Base-by-base conservation (phyloP, 176 grass and related monocot genomes). In the Carex pumila region DNA sequence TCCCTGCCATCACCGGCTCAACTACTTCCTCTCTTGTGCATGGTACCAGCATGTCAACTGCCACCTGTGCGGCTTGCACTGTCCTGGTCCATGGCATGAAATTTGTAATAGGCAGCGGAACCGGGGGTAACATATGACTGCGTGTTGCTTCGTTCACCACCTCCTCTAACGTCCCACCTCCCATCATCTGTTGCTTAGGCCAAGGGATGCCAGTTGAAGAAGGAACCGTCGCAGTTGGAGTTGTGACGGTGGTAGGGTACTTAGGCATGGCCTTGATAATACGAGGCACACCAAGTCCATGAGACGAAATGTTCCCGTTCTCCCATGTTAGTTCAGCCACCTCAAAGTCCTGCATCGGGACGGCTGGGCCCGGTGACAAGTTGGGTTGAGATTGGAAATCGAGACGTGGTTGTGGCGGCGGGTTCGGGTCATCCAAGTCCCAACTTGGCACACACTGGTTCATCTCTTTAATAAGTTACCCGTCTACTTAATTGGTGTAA, bases 251-350 rank as follows among this genome's bases (percentile, higher is more conserved):
- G 32, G 67, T 25, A 25, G 80, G 72, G 67, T 84, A 84, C 78
- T 87, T 90, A 18, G 81, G 68, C 66, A 43, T 37, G 17, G 86
- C 70, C 14, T 89, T 88, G 78, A 79, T 75, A 25, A 91, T 34
- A 18, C 88, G 64, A 3, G 85, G 65, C 4, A 37, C 29, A 57
- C 73, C 64, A 25, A 91, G 88, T 17, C 91, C 91, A 75, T 93
- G 96, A 32, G 88, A 86, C 8, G 81, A 91, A 79, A 99, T 90
- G 88, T 84, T 91, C 14, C 97, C 91, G 86, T 99, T 94, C 79
- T 92, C 84, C 91, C 93, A 99, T 39, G 90, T 93, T 56, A 96
- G 85, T 89, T 99, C 97, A 12, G 93, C 91, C 31, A 99, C 85
- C 43, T 99, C 93, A 49, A 92, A 90, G 77, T 86, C 85, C 73